Evolutionary conservation across 768 basidiomycete genomes (phyloP).

Genomic region (Kwoniella bestiolae): DNA sequence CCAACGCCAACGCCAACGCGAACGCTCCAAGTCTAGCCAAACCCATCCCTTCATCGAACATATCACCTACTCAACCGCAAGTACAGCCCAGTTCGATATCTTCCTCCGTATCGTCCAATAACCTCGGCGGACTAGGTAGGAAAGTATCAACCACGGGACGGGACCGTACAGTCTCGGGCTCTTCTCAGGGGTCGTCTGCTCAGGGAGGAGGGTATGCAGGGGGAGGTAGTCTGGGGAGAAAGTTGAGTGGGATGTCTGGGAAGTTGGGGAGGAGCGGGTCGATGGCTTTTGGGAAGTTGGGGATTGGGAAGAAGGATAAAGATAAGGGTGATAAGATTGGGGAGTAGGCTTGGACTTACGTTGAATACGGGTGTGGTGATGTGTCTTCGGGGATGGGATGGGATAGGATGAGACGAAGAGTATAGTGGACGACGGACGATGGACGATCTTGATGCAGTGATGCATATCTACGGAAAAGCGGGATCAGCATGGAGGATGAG

Average conservation of each 20-base stretch:
- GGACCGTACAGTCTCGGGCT: constrained; percentile 31
- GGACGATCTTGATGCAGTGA: no score
- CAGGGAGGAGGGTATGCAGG: constrained; percentile 27
- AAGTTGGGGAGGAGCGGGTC: constrained; percentile 40
- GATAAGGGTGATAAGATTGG: constrained; percentile 31
- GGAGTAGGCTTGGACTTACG: background rate
- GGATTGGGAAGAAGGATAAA: constrained; percentile 52
- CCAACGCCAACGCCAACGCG: no score
- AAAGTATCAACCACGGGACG: constrained; percentile 18
- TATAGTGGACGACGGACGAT: no score
- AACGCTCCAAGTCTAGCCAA: background rate
- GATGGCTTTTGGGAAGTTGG: constrained; percentile 47
- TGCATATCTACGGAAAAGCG: no score
- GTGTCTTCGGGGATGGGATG: no score
- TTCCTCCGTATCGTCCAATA: constrained; percentile 15
- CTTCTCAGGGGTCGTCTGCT: constrained; percentile 6
- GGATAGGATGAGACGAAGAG: no score
- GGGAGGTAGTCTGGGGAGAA: constrained; percentile 40
- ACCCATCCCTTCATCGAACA: constrained; percentile 9
- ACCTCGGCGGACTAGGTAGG: constrained; percentile 7
- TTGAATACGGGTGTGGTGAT: no score
- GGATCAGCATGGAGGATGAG: background rate
- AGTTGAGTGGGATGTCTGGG: constrained; percentile 32
- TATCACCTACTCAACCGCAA: background rate
- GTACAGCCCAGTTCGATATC: constrained; percentile 14